These are phyloP conservation scores for Suillus fuscotomentosus DNA, from an alignment of 768 basidiomycete species.

Conservation along the genomic window DNA sequence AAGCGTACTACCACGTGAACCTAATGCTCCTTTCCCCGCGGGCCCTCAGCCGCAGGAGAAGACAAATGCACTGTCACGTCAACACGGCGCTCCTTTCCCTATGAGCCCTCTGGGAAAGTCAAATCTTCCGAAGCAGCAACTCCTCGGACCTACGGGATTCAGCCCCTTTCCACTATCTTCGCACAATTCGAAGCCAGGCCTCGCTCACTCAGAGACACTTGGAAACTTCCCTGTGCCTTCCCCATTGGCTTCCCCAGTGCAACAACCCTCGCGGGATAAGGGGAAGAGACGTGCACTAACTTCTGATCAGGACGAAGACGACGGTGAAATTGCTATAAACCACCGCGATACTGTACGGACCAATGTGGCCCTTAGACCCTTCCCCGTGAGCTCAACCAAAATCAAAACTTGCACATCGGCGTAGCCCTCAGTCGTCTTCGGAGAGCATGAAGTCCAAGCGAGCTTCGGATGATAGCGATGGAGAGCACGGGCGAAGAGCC, in stretches of 20 bases:
- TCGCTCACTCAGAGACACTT: neutral
- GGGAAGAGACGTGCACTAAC: constrained; percentile 15
- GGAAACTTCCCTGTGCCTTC: constrained; percentile 22
- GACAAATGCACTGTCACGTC: constrained; percentile 7
- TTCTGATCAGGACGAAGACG: constrained; percentile 5
- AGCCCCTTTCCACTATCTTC: neutral
- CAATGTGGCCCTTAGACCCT: constrained; percentile 28
- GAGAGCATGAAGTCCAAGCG: constrained; percentile 24
- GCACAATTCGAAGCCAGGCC: neutral
- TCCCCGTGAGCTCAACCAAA: constrained; percentile 50
- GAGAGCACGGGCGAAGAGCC: constrained; percentile 21
- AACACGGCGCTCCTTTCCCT: constrained; percentile 17
- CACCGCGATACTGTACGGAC: neutral
- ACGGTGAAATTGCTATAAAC: neutral
- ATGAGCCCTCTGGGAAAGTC: constrained; percentile 23
- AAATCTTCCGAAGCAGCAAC: constrained; percentile 5
- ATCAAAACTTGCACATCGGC: constrained; percentile 36
- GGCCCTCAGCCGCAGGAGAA: constrained; percentile 3
- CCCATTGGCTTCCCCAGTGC: constrained; percentile 17
- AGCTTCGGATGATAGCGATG: constrained; percentile 31
- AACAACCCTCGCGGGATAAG: neutral
- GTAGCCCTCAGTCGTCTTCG: constrained; percentile 21
- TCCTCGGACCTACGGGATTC: neutral
- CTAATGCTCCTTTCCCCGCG: neutral
- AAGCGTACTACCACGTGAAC: neutral